Evolutionary conservation across 768 basidiomycete genomes (phyloP), one percentile per base, ranked within the genome.

Genomic region (Xerocomellus dryophilus): DNA sequence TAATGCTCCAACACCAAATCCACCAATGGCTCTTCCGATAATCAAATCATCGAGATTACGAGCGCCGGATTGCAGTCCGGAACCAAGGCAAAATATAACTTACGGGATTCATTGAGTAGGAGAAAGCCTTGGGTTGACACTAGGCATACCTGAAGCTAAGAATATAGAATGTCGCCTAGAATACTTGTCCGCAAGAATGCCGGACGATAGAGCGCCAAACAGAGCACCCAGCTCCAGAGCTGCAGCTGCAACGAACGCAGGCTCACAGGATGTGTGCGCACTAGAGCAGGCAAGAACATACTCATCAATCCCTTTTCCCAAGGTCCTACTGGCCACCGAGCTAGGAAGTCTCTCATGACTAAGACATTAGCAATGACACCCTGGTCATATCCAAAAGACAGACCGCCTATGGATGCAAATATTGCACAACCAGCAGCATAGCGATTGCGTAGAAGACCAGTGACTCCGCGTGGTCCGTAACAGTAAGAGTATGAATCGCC

Each of bases 311-410:
- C 90, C 61, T 82, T 85, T 71, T 91, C 82, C 71, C 86, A 75
- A 0, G 89, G 79, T 6, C 83, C 82, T 3, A 89, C 71, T 5
- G 85, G 86, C 83, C 86, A 93, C 9, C 82, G 77, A 45, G 71
- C 59, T 25, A 81, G 59, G 60, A 93, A 93, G 60, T 90, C 85
- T 38, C 76, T 73, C 90, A 92, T 92, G 12, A 92, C 88, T 12
- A 93, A 77, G 14, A 93, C 83, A 66, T 92, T 93, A 3, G 90
- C 87, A 58, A 93, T 90, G 51, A 91, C 90, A 35, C 89, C 89
- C 64, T 91, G 89, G 61, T 90, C 89, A 63, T 91, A 91, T 9
- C 89, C 89, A 67, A 91, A 91, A 14, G 85, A 82, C 51, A 90
- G 65, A 0, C 88, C 88, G 2, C 89, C 89, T 60, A 91, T 80